Evolutionary conservation across 352 stramenopile species (phyloP).

Genomic region (Blastocystis hominis): DNA sequence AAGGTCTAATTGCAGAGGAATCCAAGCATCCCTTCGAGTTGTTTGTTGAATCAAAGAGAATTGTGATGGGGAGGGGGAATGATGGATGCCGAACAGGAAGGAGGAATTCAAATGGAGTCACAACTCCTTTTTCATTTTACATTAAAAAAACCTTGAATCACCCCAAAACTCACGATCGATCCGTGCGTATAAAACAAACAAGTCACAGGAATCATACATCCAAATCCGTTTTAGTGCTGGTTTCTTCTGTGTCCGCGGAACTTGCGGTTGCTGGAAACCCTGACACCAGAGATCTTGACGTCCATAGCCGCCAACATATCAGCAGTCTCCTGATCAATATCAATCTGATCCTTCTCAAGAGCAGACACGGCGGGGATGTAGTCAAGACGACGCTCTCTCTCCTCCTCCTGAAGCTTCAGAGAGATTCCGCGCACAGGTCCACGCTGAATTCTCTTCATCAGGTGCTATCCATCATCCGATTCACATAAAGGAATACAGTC

Average conservation of each 20-base stretch:
- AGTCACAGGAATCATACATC: constrained; percentile 27
- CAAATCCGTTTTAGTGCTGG: constrained; percentile 16
- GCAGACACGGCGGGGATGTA: constrained; percentile 95
- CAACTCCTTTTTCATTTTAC: neutral
- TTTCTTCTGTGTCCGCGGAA: constrained; percentile 21
- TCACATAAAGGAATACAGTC: constrained; percentile 65
- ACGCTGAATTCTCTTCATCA: constrained; percentile 99
- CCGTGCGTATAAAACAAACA: neutral
- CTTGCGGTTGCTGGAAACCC: neutral
- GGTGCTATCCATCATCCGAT: constrained; percentile 66
- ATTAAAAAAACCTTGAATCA: too few species aligned
- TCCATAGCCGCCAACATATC: constrained; percentile 89
- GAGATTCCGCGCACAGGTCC: constrained; percentile 97
- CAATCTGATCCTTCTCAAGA: constrained; percentile 82
- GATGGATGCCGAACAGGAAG: too few species aligned
- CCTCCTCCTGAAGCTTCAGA: constrained; percentile 99
- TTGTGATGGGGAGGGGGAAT: too few species aligned
- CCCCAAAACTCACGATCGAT: too few species aligned
- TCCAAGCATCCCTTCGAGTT: neutral
- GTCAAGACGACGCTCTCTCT: constrained; percentile 96
- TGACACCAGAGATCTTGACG: constrained; percentile 67
- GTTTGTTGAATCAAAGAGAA: neutral
- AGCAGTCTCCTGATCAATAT: constrained; percentile 95
- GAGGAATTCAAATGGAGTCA: too few species aligned
- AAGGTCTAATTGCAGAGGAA: constrained; percentile 83